Conservation (phyloP, 441 rosid species). For the Metrosideros polymorpha region DNA sequence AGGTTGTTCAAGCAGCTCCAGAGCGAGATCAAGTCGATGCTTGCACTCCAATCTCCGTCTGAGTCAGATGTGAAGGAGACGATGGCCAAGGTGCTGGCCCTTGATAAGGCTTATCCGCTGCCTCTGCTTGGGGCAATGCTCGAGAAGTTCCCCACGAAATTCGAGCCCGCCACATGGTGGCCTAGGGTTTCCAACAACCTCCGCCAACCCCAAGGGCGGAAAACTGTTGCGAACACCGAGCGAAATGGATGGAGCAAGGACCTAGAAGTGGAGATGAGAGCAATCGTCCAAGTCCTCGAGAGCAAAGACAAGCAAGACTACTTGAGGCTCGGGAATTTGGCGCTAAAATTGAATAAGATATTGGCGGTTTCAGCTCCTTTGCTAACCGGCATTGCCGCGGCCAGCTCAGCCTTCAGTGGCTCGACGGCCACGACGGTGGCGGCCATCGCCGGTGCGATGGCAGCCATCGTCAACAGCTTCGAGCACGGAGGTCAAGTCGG, state of each 20-base stretch:
- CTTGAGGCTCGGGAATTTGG: slow-evolving; percentile 1
- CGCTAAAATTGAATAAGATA: neutral
- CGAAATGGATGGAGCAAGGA: slow-evolving; percentile 8
- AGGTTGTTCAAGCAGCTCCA: slow-evolving; percentile 1
- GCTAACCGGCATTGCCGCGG: neutral
- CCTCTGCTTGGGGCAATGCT: slow-evolving; percentile 7
- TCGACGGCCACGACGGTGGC: neutral
- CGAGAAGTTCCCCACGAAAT: slow-evolving; percentile 7
- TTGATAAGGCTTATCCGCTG: slow-evolving; percentile 8
- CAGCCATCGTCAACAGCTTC: neutral
- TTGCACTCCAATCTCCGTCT: neutral
- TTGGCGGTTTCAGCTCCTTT: neutral
- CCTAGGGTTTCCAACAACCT: neutral
- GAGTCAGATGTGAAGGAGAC: neutral
- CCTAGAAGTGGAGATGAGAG: slow-evolving; percentile 5
- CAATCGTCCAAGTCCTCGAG: neutral
- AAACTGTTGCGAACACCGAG: neutral
- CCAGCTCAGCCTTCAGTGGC: neutral
- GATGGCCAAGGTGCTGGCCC: neutral
- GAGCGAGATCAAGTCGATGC: neutral
- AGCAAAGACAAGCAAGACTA: slow-evolving; percentile 4
- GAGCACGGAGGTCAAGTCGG: slow-evolving; percentile 9
- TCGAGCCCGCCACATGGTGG: slow-evolving; percentile 5
- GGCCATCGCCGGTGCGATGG: neutral
- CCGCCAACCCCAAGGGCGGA: neutral